phyloP scores from a whole-genome alignment of 768 basidiomycete species.

The Dentipellis fragilis region DNA sequence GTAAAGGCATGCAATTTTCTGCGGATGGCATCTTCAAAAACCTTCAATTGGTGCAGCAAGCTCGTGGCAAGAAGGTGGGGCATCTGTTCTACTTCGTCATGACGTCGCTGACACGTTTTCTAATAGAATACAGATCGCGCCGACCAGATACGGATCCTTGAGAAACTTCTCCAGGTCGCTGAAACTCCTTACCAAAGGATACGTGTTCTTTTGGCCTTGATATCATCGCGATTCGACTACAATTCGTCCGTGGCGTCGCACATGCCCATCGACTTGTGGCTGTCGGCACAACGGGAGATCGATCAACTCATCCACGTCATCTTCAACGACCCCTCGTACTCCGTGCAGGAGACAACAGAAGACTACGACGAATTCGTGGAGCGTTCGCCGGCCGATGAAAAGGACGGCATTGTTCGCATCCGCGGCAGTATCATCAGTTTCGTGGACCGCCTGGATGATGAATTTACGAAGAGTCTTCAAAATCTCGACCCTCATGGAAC shows the following conservation, averaged over 20 bases:
- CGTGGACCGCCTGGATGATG: constrained; percentile 93
- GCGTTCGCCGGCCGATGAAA: constrained; percentile 63
- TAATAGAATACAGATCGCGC: constrained; percentile 87
- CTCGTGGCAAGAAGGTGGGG: constrained; percentile 88
- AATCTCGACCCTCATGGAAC: constrained; percentile 98
- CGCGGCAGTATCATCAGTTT: constrained; percentile 95
- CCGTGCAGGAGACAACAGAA: constrained; percentile 75
- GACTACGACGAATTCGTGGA: constrained; percentile 91
- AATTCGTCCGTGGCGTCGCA: constrained; percentile 76
- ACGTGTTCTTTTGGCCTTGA: constrained; percentile 85
- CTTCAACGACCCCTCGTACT: constrained; percentile 59
- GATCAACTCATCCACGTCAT: constrained; percentile 81
- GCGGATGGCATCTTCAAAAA: constrained; percentile 87
- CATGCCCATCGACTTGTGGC: constrained; percentile 92
- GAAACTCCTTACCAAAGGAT: constrained; percentile 87
- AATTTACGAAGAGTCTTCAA: constrained; percentile 95
- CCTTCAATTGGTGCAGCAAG: constrained; percentile 84
- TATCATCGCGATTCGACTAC: constrained; percentile 96
- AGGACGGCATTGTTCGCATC: constrained; percentile 69
- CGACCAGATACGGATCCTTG: constrained; percentile 88
- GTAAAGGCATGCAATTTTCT: constrained; percentile 73
- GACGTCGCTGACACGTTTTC: background rate
- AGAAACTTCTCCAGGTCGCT: constrained; percentile 78
- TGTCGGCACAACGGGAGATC: constrained; percentile 77
- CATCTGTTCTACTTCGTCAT: background rate